These are phyloP conservation scores for Tetrapisispora taiwanensis DNA, from an alignment of 805 yeast species.

Conservation along the genomic window DNA sequence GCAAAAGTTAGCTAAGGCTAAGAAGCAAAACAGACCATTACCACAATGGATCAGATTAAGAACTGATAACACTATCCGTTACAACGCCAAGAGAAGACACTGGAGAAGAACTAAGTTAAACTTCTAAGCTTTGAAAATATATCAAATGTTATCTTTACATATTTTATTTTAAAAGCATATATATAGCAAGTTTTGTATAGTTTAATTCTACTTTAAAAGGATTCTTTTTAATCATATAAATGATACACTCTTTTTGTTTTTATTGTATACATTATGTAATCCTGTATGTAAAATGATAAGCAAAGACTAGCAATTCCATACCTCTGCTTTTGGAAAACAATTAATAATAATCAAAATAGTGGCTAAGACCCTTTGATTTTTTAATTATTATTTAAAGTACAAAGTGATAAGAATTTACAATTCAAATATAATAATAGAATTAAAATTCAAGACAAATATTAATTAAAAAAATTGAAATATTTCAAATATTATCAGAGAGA, in stretches of 20 bases:
- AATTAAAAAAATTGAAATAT: neutral
- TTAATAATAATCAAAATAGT: too few relatives aligned
- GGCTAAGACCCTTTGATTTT: too few relatives aligned
- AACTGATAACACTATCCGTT: conserved; percentile 94
- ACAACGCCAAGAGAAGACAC: conserved; percentile 99
- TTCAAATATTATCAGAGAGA: conserved; percentile 14
- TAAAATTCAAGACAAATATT: too few relatives aligned
- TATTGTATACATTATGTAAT: neutral
- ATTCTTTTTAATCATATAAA: conserved; percentile 1
- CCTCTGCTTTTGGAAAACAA: too few relatives aligned
- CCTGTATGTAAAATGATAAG: too few relatives aligned
- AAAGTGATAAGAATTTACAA: too few relatives aligned
- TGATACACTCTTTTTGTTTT: neutral
- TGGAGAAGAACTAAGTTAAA: conserved; percentile 99
- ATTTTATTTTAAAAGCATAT: conserved; percentile 4
- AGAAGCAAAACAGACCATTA: conserved; percentile 97
- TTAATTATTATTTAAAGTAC: too few relatives aligned
- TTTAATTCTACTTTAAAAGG: conserved; percentile 4
- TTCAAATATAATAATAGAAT: too few relatives aligned
- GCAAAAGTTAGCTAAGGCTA: conserved; percentile 98
- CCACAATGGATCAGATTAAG: conserved; percentile 99
- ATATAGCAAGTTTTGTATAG: conserved; percentile 6
- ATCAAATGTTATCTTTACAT: conserved; percentile 1
- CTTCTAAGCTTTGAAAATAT: conserved; percentile 47
- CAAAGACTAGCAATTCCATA: too few relatives aligned